Percentiles rank a stretch among this genome's conserved stretches.
These are phyloP conservation scores for Pseudofabraea citricarpa DNA, from an alignment of 2,329 filamentous ascomycete genomes.

Conservation along the genomic window DNA sequence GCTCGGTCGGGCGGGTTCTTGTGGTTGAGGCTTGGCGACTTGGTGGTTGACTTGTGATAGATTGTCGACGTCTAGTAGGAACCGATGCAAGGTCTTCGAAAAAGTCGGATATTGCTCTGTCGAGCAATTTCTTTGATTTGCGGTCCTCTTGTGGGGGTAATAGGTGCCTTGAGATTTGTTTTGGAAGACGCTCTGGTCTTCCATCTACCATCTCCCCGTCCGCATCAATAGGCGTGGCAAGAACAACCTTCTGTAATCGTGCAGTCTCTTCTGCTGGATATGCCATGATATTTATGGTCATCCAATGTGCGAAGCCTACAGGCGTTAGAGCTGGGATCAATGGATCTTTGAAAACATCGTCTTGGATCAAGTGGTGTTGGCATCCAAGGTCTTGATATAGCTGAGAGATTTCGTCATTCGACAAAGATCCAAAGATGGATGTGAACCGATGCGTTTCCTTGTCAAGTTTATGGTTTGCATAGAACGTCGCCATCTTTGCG, in stretches of 20 bases:
- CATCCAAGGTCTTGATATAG: conserved; percentile 50
- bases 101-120: conserved; percentile 51
- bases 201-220: conserved; percentile 53
- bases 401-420: conserved; percentile 46
- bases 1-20: conserved; percentile 17
- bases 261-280: conserved; percentile 72
- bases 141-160: conserved; percentile 58
- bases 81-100: conserved; percentile 37
- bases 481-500: conserved; percentile 70
- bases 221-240: conserved; percentile 62
- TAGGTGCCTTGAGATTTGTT: conserved; percentile 69
- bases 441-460: conserved; percentile 66
- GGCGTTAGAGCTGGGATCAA: conserved; percentile 61
- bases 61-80: conserved; percentile 32
- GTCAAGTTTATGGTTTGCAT: conserved; percentile 58
- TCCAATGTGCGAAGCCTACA: conserved; percentile 66
- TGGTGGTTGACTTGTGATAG: conserved; percentile 19
- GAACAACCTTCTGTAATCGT: conserved; percentile 63
- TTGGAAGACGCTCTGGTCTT: conserved; percentile 69
- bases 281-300: conserved; percentile 66
- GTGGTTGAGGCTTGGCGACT: conserved; percentile 16
- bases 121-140: conserved; percentile 53
- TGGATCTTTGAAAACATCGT: conserved; percentile 44
- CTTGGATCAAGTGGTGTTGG: conserved; percentile 62
- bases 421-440: conserved; percentile 25